Percentiles rank a stretch among this genome's conserved stretches.
Evolutionary conservation across 139 green algal species (phyloP).

Genomic region (Coccomyxa sp.): DNA sequence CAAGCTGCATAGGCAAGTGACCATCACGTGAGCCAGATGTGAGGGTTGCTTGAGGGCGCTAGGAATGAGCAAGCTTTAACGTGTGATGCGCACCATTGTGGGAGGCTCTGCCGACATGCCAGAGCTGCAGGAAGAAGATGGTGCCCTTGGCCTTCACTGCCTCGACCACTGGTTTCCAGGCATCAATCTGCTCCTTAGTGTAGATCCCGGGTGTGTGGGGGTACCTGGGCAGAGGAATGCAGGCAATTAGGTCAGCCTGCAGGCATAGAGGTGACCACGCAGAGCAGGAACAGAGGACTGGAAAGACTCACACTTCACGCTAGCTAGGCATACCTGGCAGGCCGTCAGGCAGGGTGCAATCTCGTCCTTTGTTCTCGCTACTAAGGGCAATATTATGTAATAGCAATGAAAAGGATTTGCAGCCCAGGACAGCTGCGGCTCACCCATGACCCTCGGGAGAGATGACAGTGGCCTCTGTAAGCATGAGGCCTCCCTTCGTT

Average conservation of each 20-base stretch:
- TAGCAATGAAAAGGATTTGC: background rate
- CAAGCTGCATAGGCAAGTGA: background rate
- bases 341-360: background rate
- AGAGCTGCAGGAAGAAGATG: slow-evolving; percentile 78
- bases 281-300: too few species aligned
- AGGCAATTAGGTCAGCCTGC: background rate
- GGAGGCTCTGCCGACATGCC: slow-evolving; percentile 52
- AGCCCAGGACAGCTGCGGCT: background rate
- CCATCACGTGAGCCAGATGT: too few species aligned
- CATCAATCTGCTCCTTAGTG: slow-evolving; percentile 73
- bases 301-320: too few species aligned
- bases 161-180: slow-evolving; percentile 74
- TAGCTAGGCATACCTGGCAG: background rate
- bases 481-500: slow-evolving; percentile 53
- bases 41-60: too few species aligned
- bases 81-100: slow-evolving; percentile 14
- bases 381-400: background rate
- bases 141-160: slow-evolving; percentile 71
- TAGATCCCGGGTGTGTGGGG: slow-evolving; percentile 67
- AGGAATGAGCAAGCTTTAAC: too few species aligned
- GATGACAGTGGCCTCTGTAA: slow-evolving; percentile 61
- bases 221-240: slow-evolving; percentile 33
- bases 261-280: too few species aligned
- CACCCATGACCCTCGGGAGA: slow-evolving; percentile 33
- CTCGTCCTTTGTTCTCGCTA: too few species aligned